Evolutionary conservation across 768 basidiomycete genomes (phyloP), one percentile per base, ranked within the genome.

Genomic region (Clitopilus passeckerianus): DNA sequence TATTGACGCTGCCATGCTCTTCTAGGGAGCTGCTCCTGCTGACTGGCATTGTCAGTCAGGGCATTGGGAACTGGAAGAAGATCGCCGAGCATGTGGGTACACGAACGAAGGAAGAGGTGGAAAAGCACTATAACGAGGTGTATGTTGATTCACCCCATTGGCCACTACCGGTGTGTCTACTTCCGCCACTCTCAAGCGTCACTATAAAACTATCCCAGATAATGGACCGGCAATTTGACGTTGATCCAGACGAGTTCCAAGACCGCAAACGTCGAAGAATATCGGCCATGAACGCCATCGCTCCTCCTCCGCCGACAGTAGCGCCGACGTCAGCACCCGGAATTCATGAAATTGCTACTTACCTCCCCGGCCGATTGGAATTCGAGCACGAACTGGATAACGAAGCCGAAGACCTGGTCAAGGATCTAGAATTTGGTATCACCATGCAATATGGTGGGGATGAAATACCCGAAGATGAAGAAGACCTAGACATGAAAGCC

Each of bases 331-430:
- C 96, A 6, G 86, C 89, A 0, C 96, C 96, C 2, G 93, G 86
- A 4, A 86, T 92, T 15, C 96, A 98, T 70, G 96, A 99, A 74
- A 82, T 98, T 41, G 86, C 89, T 15, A 90, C 89, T 0, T 98
- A 89, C 75, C 88, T 99, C 68, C 96, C 96, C 8, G 96, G 96
- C 15, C 87, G 96, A n/a, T 80, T 99, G 34, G 96, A 99, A 72
- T 99, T 99, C 69, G 96, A 99, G 69, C 95, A 95, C 65, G 96
- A 99, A 72, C 75, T 93, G 5, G 95, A 98, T 68, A 97, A 99
- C 70, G 96, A 99, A 56, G 96, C 96, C 0, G 96, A 99, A 70
- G 89, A 95, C 66, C 74, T 93, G 1, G 89, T 98, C 63, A 98
- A 98, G 72, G 94, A 98, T 69, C 79, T 99, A 63, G 95, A 98